These are phyloP conservation scores for Paramecium sonneborni DNA, from an alignment of 73 alveolate genomes.

Conservation along the genomic window DNA sequence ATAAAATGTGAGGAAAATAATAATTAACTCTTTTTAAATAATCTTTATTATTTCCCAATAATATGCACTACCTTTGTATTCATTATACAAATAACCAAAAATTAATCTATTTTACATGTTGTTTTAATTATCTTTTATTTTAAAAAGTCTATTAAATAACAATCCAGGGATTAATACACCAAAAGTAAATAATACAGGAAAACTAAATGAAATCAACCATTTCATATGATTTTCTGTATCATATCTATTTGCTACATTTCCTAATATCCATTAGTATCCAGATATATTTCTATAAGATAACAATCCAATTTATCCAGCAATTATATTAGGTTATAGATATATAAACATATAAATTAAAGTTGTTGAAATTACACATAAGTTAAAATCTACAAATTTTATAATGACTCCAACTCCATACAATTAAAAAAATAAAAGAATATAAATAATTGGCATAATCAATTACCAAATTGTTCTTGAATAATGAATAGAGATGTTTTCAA, in stretches of 20 bases:
- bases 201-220: background rate
- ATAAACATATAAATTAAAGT: conserved; percentile 1
- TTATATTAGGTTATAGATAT: background rate
- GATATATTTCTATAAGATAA: conserved; percentile 17
- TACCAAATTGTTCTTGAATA: background rate
- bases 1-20: background rate
- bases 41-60: background rate
- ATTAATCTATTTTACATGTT: background rate
- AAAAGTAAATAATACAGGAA: background rate
- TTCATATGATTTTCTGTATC: background rate
- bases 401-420: background rate
- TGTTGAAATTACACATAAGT: background rate
- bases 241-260: conserved; percentile 18
- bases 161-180: background rate
- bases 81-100: conserved; percentile 16
- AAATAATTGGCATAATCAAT: background rate
- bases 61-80: background rate
- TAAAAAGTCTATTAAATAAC: background rate
- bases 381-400: background rate
- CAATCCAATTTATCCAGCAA: background rate
- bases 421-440: background rate
- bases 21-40: background rate
- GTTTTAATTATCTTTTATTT: background rate
- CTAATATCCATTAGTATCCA: background rate
- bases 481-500: background rate